Percentiles rank a stretch among this genome's conserved stretches.
phyloP scores from a whole-genome alignment of 2,329 filamentous ascomycete genomes.

The Epichloe typhina region DNA sequence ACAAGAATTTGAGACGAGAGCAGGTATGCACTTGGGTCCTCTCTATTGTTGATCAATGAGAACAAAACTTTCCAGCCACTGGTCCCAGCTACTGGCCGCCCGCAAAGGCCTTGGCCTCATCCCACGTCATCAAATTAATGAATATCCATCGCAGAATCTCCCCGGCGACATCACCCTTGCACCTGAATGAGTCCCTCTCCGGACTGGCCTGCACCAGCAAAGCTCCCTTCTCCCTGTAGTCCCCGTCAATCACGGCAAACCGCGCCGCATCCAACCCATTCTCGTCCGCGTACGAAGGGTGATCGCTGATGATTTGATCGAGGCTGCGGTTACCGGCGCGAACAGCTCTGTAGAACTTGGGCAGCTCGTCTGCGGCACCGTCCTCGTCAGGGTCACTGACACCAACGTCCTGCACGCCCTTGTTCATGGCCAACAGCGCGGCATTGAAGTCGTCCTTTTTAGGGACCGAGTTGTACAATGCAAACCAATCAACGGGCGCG shows the following conservation, averaged over 20 bases:
- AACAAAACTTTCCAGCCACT: too few relatives aligned
- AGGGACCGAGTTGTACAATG: not conserved
- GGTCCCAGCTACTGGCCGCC: too few relatives aligned
- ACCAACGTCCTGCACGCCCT: not conserved
- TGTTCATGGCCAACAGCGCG: constrained; percentile 1
- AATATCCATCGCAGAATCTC: constrained; percentile 5
- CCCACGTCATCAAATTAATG: constrained; percentile 5
- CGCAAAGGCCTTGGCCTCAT: constrained; percentile 2
- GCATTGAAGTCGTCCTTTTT: not conserved
- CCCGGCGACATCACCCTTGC: constrained; percentile 1
- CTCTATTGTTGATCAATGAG: too few relatives aligned
- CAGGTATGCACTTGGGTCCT: not conserved
- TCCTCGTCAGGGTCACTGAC: not conserved
- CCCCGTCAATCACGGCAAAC: constrained; percentile 1
- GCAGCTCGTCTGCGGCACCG: not conserved
- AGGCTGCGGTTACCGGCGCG: not conserved
- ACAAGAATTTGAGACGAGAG: not conserved
- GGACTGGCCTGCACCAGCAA: not conserved
- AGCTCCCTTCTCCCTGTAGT: not conserved
- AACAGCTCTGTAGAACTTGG: not conserved
- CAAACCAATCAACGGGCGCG: not conserved
- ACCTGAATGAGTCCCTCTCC: constrained; percentile 1
- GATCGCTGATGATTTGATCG: not conserved
- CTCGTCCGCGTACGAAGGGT: not conserved
- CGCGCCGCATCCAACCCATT: not conserved